These are phyloP conservation scores for Staphylotrichum tortipilum DNA, from an alignment of 495 filamentous ascomycete genomes.

Conservation along the genomic window DNA sequence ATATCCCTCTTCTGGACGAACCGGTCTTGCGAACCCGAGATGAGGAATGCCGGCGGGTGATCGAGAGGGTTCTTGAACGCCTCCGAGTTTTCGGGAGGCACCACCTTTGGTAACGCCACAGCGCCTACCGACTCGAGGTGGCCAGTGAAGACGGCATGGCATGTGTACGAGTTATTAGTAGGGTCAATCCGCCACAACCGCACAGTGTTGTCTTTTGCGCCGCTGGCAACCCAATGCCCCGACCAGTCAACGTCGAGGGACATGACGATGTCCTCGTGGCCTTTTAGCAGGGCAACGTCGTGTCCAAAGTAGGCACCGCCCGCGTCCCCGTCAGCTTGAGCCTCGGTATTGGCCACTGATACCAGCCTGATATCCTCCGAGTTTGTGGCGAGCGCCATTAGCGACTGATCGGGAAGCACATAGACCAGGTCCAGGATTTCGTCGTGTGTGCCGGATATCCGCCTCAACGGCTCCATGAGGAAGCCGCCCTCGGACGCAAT, in stretches of 20 bases:
- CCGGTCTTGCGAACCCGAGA: conserved; percentile 89
- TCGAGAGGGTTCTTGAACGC: conserved; percentile 59
- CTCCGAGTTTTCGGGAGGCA: conserved; percentile 55
- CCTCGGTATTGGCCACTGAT: conserved; percentile 37
- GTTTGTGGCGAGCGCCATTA: conserved; percentile 88
- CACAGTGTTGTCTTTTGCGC: conserved; percentile 92
- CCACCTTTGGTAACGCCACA: conserved; percentile 64
- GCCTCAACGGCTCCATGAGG: conserved; percentile 45
- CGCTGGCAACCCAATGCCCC: conserved; percentile 90
- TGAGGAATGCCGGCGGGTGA: conserved; percentile 70
- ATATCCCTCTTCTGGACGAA: conserved; percentile 90
- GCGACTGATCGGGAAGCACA: conserved; percentile 65
- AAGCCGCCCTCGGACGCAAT: conserved; percentile 20
- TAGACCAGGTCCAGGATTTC: conserved; percentile 92
- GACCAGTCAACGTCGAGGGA: conserved; percentile 93
- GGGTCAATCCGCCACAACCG: conserved; percentile 86
- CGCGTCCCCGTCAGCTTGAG: conserved; percentile 21
- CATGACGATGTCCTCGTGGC: conserved; percentile 92
- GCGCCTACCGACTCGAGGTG: conserved; percentile 95
- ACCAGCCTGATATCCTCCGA: conserved; percentile 87
- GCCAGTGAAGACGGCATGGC: conserved; percentile 73
- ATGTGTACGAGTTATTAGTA: conserved; percentile 61
- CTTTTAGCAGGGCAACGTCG: conserved; percentile 74
- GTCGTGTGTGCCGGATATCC: conserved; percentile 92
- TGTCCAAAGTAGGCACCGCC: conserved; percentile 67